Percentiles rank a stretch among this genome's conserved stretches.
These are phyloP conservation scores for Lomentospora prolificans DNA, from an alignment of 2,329 filamentous ascomycete species.

Conservation along the genomic window DNA sequence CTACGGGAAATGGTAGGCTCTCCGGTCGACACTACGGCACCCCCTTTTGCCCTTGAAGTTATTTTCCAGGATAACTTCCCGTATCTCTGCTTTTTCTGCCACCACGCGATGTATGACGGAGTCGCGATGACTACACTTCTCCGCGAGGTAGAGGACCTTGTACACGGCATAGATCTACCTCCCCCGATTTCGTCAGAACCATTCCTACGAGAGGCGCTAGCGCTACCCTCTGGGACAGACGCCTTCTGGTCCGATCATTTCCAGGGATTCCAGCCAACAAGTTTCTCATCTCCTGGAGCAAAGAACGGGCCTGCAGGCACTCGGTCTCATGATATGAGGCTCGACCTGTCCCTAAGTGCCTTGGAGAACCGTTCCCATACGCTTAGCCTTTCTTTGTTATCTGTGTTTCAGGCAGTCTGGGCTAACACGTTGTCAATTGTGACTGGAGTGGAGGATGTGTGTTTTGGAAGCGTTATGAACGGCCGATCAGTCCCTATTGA, in stretches of 20 bases:
- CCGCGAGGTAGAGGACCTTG: constrained; percentile 56
- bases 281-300: constrained; percentile 13
- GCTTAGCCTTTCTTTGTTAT: constrained; percentile 52
- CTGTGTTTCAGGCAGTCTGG: constrained; percentile 66
- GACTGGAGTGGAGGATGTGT: constrained; percentile 53
- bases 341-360: constrained; percentile 27
- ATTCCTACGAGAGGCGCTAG: constrained; percentile 53
- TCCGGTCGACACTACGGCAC: constrained; percentile 32
- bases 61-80: constrained; percentile 21
- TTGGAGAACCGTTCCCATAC: constrained; percentile 40
- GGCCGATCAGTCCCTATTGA: constrained; percentile 61
- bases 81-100: constrained; percentile 44
- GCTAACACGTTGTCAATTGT: constrained; percentile 50
- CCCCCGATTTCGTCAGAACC: constrained; percentile 44
- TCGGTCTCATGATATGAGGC: constrained; percentile 15
- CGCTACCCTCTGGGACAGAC: constrained; percentile 37
- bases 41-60: constrained; percentile 35
- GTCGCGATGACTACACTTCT: constrained; percentile 63
- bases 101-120: constrained; percentile 84
- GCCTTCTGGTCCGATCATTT: constrained; percentile 58
- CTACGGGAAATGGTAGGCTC: constrained; percentile 29
- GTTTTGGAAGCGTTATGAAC: constrained; percentile 79
- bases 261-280: constrained; percentile 30
- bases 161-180: constrained; percentile 35
- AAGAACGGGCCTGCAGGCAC: constrained; percentile 18